Base-by-base conservation (phyloP, 2,329 filamentous ascomycete genomes). In the Fusarium pseudonygamai region DNA sequence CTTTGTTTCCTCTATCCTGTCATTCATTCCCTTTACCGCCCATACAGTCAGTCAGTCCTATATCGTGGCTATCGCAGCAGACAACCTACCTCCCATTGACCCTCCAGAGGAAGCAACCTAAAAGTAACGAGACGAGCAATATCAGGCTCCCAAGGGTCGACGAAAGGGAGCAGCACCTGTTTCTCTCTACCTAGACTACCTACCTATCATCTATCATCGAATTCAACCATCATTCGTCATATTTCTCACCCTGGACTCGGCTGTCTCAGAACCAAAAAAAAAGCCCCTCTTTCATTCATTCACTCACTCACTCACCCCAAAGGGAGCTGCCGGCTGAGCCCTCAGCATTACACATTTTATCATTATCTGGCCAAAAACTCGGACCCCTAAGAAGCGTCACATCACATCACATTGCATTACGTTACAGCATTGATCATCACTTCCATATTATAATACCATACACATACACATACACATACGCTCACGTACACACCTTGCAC, bases 321-420 rank as follows among this genome's bases (percentile, higher is more conserved):
- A 67, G 62, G 42, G 40, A 69, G 62, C 50, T 57, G 56, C 67
- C 40, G 52, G 36, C 37, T 45, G 59, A 56, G 37, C 59, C 49
- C 30, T 61, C 39, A 58, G 49, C 37, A 61, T 57, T 61, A 37
- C 59, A 61, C 40, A 43, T 64, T 34, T 7, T 67, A 26, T 47
- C 47, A 55, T 69, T 56, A 74, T 62, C 71, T 74, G 57, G 67
- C 66, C 66, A 71, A 64, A 68, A 67, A 71, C 55, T 59, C 43
- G 52, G 56, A 58, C 67, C 45, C 57, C 32, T 43, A 58, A 26
- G 47, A 47, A 42, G 28, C 39, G 43, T 55, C 56, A 55, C 65
- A 68, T 46, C 39, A 67, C 64, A 67, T 49, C 64, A 68, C 59
- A 68, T 40, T 68, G 64, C 64, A 68, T 68, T 55, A 68, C 56